Percentiles rank a stretch among this genome's conserved stretches.
These are phyloP conservation scores for Jacaranda copaia DNA, from an alignment of 257 asterid genomes.

Conservation along the genomic window DNA sequence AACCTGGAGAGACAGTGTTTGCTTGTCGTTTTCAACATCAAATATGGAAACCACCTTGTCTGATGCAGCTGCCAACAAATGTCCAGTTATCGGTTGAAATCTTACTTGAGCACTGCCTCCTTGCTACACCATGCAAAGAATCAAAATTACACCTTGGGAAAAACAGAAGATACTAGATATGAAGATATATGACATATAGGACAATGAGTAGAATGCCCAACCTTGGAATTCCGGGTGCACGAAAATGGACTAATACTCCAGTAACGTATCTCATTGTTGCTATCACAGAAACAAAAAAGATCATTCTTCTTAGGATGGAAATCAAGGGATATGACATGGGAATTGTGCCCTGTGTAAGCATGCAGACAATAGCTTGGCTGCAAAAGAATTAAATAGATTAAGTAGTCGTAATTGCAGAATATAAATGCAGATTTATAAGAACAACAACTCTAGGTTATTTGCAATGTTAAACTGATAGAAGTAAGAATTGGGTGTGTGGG, in stretches of 20 bases:
- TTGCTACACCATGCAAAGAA: conserved; percentile 60
- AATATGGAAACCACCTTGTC: conserved; percentile 83
- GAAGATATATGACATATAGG: conserved; percentile 13
- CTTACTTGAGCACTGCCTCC: conserved; percentile 97
- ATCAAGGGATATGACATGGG: conserved; percentile 88
- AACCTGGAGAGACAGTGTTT: conserved; percentile 90
- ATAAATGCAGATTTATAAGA: background rate
- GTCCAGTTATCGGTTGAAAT: conserved; percentile 89
- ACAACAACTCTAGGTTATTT: conserved; percentile 6
- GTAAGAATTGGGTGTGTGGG: background rate
- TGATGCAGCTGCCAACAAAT: conserved; percentile 92
- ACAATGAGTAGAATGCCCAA: conserved; percentile 29
- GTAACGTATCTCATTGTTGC: conserved; percentile 76
- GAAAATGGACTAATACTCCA: conserved; percentile 76
- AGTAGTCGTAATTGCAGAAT: conserved; percentile 25
- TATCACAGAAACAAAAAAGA: conserved; percentile 92
- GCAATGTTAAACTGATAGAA: background rate
- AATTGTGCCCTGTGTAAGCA: conserved; percentile 77
- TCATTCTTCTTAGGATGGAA: conserved; percentile 95
- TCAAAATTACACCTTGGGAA: background rate
- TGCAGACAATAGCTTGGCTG: conserved; percentile 93
- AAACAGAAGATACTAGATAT: conserved; percentile 10
- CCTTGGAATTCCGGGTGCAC: conserved; percentile 82
- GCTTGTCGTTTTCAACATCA: conserved; percentile 94
- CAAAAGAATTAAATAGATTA: conserved; percentile 39